These are phyloP conservation scores for Pecoramyces ruminantium DNA, from an alignment of 192 early-diverging fungal species.

Conservation along the genomic window DNA sequence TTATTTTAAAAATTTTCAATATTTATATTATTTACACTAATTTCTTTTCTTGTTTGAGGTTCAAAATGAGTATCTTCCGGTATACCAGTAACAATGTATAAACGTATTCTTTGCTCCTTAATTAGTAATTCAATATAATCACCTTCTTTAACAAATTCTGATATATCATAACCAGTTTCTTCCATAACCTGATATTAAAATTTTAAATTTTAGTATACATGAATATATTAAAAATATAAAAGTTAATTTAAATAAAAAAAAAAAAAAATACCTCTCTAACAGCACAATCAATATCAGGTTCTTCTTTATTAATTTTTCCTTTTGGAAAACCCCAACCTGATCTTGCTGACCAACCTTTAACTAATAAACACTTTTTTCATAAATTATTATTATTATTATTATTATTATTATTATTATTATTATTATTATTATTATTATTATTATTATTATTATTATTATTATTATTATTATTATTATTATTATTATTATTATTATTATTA, in stretches of 20 bases:
- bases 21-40: constrained; percentile 64
- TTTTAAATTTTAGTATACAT: too few relatives aligned
- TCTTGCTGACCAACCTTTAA: constrained; percentile 78
- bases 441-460: background rate
- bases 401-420: background rate
- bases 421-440: background rate
- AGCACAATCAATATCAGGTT: constrained; percentile 71
- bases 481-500: background rate
- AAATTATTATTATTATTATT: background rate
- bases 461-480: background rate
- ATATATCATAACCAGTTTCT: constrained; percentile 85
- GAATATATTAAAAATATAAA: background rate
- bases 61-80: constrained; percentile 61
- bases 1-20: too few relatives aligned
- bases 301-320: constrained; percentile 97
- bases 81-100: constrained; percentile 84
- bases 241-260: constrained; percentile 2
- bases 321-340: constrained; percentile 97
- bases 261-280: constrained; percentile 57
- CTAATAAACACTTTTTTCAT: constrained; percentile 51
- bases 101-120: constrained; percentile 70
- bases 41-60: constrained; percentile 82
- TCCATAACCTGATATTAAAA: constrained; percentile 49
- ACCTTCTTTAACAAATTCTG: constrained; percentile 38
- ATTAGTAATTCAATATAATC: constrained; percentile 78